These are phyloP conservation scores for Pseudogymnoascus sp. DNA, from an alignment of 2,329 filamentous ascomycete genomes.

Conservation along the genomic window DNA sequence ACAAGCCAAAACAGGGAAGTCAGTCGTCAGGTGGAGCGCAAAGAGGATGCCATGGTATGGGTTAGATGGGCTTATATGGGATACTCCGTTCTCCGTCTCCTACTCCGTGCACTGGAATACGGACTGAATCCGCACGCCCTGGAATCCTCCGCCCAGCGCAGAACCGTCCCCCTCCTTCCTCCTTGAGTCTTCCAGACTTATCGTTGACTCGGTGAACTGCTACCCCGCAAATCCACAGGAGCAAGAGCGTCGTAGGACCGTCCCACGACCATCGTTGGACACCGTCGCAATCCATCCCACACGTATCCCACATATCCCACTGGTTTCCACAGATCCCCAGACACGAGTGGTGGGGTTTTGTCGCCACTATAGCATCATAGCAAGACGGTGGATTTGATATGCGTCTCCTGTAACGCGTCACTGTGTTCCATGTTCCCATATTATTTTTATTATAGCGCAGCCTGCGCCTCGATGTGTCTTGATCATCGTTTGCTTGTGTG, in stretches of 20 bases:
- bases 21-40: background rate
- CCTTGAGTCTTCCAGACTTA: background rate
- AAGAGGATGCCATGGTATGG: background rate
- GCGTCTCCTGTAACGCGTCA: background rate
- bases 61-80: background rate
- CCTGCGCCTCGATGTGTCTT: background rate
- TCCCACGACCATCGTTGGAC: background rate
- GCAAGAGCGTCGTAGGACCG: background rate
- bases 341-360: background rate
- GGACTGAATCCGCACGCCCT: background rate
- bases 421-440: conserved; percentile 1
- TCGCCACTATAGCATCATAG: background rate
- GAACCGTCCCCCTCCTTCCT: background rate
- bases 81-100: background rate
- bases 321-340: background rate
- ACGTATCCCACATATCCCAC: background rate
- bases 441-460: background rate
- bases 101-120: background rate
- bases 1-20: background rate
- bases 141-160: background rate
- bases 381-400: background rate
- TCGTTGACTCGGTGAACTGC: background rate
- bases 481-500: background rate
- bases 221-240: background rate
- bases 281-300: background rate